Evolutionary conservation across 768 basidiomycete species (phyloP), one percentile per base, ranked within the genome.

Genomic region (Lyophyllum decastes): DNA sequence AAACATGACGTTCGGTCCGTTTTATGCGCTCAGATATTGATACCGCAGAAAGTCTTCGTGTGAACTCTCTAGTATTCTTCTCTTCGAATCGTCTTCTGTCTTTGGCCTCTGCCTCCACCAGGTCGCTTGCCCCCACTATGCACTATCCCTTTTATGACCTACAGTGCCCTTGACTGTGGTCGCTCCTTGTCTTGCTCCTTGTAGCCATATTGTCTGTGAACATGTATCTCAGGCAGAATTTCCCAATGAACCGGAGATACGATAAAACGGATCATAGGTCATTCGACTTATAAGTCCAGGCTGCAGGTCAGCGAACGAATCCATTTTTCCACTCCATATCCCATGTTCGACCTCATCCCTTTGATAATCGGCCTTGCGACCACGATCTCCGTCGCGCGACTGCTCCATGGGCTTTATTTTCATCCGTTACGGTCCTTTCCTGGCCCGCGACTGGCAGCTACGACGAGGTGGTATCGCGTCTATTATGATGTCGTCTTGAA

Each of bases 361-460:
- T 40, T 40, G 38, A n/a, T 40, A 40, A 6, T 40, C 17, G 38
- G 6, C 38, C 38, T 40, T 40, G 10, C 12, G 38, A 16, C 17
- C 38, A 40, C 12, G 10, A 40, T 40, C 38, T 4, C 8, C 14
- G 4, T 40, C 17, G 38, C 17, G 17, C 6, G 17, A 40, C 4
- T 7, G 41, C 2, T 35, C n/a, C 34, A 55, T 24, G 41, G 43
- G 17, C 43, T 57, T 1, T 54, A 43, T n/a, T 54, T 22, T 4
- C 60, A 51, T 48, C 60, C 55, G 16, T 26, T 61, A 8, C 27
- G 51, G 33, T 22, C 16, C 27, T 61, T 54, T 26, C 55, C 60
- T 21, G 55, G 60, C 1, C 59, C 59, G 24, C 35, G 52, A 27
- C 51, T 50, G n/a, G 55, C 60, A n/a, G 59, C 53, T 25, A 17